Conservation (phyloP, 2,329 filamentous ascomycete species). For the Penicillium sp. region DNA sequence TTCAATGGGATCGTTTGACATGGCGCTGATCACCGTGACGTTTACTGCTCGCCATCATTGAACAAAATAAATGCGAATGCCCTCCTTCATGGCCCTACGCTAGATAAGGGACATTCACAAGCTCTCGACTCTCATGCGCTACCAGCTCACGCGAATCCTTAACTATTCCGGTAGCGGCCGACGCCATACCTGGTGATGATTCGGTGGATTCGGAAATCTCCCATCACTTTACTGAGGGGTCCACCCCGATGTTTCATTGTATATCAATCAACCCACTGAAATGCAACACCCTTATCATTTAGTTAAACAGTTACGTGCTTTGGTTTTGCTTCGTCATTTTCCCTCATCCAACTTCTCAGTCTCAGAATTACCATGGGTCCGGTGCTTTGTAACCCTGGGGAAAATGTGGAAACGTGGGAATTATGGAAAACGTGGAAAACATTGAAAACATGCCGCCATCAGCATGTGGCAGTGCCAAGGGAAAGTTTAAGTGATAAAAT, state of each 20-base stretch:
- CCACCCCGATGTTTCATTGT: not conserved
- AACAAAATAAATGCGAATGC: not conserved
- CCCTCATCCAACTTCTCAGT: too few relatives aligned
- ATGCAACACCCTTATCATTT: not conserved
- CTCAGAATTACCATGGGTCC: too few relatives aligned
- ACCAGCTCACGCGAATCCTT: constrained; percentile 8
- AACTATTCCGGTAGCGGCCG: constrained; percentile 2
- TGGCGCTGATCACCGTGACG: not conserved
- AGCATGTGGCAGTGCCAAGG: not conserved
- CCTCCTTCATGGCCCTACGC: not conserved
- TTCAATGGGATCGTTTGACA: constrained; percentile 10
- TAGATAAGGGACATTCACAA: not conserved
- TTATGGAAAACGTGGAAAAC: not conserved
- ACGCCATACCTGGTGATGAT: not conserved
- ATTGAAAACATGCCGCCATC: not conserved
- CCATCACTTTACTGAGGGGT: not conserved
- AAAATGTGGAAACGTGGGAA: too few relatives aligned
- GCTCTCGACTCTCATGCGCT: not conserved
- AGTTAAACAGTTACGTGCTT: too few relatives aligned
- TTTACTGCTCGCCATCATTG: not conserved
- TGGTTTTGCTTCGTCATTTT: too few relatives aligned
- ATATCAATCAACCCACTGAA: not conserved
- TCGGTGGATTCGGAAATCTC: not conserved
- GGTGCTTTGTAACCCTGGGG: too few relatives aligned
- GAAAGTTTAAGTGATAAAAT: not conserved